Percentiles rank a stretch among this genome's conserved stretches.
Conservation (phyloP, 106 monocot species). For the Acanthochlamys bracteata region DNA sequence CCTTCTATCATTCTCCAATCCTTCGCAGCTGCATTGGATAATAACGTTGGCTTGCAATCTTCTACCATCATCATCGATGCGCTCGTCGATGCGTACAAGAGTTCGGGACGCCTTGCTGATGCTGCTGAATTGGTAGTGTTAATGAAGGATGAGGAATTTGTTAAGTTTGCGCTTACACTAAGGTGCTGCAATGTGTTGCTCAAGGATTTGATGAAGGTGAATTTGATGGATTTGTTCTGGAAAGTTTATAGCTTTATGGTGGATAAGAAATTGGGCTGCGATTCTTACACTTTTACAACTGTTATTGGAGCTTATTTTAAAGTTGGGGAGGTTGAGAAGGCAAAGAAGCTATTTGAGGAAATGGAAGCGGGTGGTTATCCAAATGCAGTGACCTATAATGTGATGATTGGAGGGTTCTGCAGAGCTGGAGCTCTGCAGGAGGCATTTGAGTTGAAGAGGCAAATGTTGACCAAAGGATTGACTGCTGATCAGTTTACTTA, state of each 20-base stretch:
- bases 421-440: conserved; percentile 43
- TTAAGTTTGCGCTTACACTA: conserved; percentile 32
- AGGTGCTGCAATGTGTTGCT: conserved; percentile 67
- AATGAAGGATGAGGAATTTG: conserved; percentile 47
- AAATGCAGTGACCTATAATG: conserved; percentile 53
- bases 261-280: conserved; percentile 17
- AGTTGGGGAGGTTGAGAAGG: conserved; percentile 32
- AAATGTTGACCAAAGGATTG: conserved; percentile 48
- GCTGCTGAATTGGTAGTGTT: conserved; percentile 38
- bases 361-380: conserved; percentile 51
- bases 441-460: conserved; percentile 38
- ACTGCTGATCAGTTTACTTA: conserved; percentile 44
- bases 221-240: conserved; percentile 71
- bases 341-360: conserved; percentile 40
- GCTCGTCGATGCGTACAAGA: conserved; percentile 53
- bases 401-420: conserved; percentile 54
- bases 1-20: conserved; percentile 23
- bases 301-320: conserved; percentile 61
- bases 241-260: conserved; percentile 52
- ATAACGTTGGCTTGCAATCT: neutral
- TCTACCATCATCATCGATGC: conserved; percentile 40
- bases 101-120: conserved; percentile 39
- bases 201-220: conserved; percentile 52
- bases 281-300: conserved; percentile 55
- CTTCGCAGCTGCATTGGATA: conserved; percentile 7